Percentiles rank a stretch among this genome's conserved stretches.
Evolutionary conservation across 768 basidiomycete species (phyloP).

Genomic region (Psilocybe cubensis): DNA sequence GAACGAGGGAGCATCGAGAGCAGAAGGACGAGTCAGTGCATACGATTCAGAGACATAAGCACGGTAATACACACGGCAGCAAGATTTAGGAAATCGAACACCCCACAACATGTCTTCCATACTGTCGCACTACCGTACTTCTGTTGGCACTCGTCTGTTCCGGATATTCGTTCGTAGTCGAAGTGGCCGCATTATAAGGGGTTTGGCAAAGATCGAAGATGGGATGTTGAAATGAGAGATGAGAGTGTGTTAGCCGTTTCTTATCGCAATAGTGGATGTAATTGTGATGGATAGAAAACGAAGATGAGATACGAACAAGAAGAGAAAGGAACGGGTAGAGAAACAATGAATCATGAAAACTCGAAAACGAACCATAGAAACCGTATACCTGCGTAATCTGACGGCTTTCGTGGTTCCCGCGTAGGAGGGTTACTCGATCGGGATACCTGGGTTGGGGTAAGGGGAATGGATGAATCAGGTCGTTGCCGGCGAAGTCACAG

Average conservation of each 20-base stretch:
- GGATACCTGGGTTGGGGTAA: slow-evolving; percentile 68
- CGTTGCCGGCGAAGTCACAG: not conserved
- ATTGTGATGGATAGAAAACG: not conserved
- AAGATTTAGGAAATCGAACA: slow-evolving; percentile 94
- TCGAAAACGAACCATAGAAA: slow-evolving; percentile 79
- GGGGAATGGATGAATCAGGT: not conserved
- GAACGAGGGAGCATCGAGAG: too few relatives aligned
- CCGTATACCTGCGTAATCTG: slow-evolving; percentile 99
- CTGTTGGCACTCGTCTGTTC: slow-evolving; percentile 91
- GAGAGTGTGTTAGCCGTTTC: not conserved
- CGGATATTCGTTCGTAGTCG: not conserved
- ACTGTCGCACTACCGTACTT: slow-evolving; percentile 95
- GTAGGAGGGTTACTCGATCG: slow-evolving; percentile 86
- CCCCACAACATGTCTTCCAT: slow-evolving; percentile 97
- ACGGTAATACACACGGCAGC: slow-evolving; percentile 70
- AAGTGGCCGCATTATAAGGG: not conserved
- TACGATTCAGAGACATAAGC: not conserved
- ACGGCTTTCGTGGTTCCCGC: slow-evolving; percentile 96
- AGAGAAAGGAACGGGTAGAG: not conserved
- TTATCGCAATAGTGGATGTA: not conserved
- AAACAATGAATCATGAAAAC: not conserved
- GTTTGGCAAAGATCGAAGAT: too few relatives aligned
- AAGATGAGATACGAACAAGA: not conserved
- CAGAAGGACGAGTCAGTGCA: too few relatives aligned
- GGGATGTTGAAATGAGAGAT: not conserved